phyloP scores from a whole-genome alignment of 2,329 filamentous ascomycete genomes.

The Talaromyces sp. region DNA sequence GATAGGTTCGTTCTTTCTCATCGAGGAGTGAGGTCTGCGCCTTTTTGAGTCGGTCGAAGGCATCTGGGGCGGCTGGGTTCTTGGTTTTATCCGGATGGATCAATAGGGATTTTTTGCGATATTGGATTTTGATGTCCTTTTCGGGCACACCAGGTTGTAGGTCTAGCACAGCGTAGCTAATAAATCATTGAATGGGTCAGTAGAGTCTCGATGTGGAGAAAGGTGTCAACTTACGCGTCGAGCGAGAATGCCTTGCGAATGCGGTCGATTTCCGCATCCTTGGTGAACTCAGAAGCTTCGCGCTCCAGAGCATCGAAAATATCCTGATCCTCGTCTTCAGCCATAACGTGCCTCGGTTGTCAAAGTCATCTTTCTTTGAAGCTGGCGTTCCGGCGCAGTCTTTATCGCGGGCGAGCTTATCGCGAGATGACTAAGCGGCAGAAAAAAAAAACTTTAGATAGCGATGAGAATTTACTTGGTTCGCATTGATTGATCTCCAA shows the following conservation, averaged over 20 bases:
- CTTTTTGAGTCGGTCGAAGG: constrained; percentile 95
- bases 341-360: constrained; percentile 39
- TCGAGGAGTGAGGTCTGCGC: constrained; percentile 90
- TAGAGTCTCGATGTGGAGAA: neutral
- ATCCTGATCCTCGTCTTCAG: constrained; percentile 69
- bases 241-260: constrained; percentile 88
- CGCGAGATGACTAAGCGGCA: constrained; percentile 39
- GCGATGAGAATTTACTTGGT: constrained; percentile 13
- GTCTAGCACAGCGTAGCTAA: constrained; percentile 87
- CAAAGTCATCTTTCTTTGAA: neutral
- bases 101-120: constrained; percentile 96
- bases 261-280: constrained; percentile 95
- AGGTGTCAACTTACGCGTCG: constrained; percentile 59
- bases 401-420: constrained; percentile 40
- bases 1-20: constrained; percentile 81
- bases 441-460: constrained; percentile 36
- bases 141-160: constrained; percentile 94
- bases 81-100: constrained; percentile 98
- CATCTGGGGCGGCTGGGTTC: constrained; percentile 87
- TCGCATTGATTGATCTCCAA: constrained; percentile 3
- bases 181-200: constrained; percentile 3
- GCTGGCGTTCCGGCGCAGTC: neutral
- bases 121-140: constrained; percentile 90
- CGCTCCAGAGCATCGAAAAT: constrained; percentile 79
- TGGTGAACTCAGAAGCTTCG: constrained; percentile 88